Percentiles rank a stretch among this genome's conserved stretches.
Evolutionary conservation across 768 basidiomycete genomes (phyloP).

Genomic region (Boletus fagicola): DNA sequence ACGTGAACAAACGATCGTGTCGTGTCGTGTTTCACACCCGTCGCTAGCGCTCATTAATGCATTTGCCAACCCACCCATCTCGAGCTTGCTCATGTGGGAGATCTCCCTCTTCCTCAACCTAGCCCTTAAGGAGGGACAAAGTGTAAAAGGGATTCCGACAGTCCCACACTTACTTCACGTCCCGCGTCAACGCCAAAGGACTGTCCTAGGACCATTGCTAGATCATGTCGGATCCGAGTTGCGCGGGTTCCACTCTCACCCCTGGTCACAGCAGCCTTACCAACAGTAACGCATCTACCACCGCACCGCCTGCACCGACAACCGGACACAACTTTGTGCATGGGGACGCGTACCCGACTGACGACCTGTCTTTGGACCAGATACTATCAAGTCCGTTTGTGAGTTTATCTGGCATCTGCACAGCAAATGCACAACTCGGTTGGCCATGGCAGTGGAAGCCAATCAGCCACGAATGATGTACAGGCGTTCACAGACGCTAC

Average conservation of each 20-base stretch:
- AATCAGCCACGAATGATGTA: background rate
- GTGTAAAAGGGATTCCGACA: constrained; percentile 61
- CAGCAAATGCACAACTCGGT: background rate
- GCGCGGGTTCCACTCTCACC: constrained; percentile 19
- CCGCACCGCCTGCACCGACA: background rate
- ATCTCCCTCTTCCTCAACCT: constrained; percentile 61
- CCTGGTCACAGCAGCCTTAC: constrained; percentile 9
- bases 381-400: constrained; percentile 14
- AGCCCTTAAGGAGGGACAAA: constrained; percentile 55
- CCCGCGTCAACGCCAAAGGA: constrained; percentile 12
- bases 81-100: constrained; percentile 69
- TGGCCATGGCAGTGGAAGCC: background rate
- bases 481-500: constrained; percentile 17
- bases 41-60: too few relatives aligned
- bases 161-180: constrained; percentile 29
- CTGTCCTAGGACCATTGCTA: constrained; percentile 30
- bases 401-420: background rate
- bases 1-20: too few relatives aligned
- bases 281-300: constrained; percentile 2
- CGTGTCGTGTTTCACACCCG: too few relatives aligned
- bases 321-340: constrained; percentile 4
- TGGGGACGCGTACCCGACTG: constrained; percentile 15
- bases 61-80: too few relatives aligned
- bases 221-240: constrained; percentile 38
- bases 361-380: constrained; percentile 24